Evolutionary conservation across 2,329 filamentous ascomycete species (phyloP).

Genomic region (Neonectria coccinea): DNA sequence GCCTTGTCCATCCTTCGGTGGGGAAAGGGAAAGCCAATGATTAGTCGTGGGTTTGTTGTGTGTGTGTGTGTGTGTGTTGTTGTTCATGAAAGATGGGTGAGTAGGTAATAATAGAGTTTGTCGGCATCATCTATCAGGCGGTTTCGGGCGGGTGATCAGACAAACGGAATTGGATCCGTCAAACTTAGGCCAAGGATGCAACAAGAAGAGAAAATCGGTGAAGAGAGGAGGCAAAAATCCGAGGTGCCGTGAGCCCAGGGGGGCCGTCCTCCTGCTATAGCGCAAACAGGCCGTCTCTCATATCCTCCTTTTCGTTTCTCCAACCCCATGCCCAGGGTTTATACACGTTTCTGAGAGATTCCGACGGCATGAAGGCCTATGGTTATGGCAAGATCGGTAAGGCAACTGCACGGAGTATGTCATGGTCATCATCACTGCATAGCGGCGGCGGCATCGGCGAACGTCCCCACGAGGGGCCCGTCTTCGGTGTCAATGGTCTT

Average conservation of each 20-base stretch:
- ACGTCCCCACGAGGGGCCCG: conserved; percentile 67
- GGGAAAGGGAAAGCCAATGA: conserved; percentile 5
- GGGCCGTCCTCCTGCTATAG: conserved; percentile 1
- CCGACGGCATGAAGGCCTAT: neutral
- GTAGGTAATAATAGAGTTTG: conserved; percentile 4
- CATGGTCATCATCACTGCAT: conserved; percentile 52
- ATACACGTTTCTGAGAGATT: conserved; percentile 1
- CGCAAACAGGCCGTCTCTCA: conserved; percentile 12
- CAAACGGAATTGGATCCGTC: conserved; percentile 15
- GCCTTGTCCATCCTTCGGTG: conserved; percentile 6
- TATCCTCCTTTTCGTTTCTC: conserved; percentile 8
- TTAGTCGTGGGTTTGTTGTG: neutral
- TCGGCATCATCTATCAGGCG: conserved; percentile 14
- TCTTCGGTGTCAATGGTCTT: conserved; percentile 51
- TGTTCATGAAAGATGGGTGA: conserved; percentile 20
- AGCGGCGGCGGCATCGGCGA: conserved; percentile 68
- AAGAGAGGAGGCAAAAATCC: conserved; percentile 4
- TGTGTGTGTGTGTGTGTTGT: neutral
- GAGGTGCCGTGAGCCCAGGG: conserved; percentile 6
- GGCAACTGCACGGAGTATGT: conserved; percentile 14
- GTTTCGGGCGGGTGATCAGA: neutral
- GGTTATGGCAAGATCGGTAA: conserved; percentile 1
- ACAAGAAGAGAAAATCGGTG: neutral
- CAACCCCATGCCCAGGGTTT: conserved; percentile 1
- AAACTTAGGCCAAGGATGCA: neutral